Base-by-base conservation (phyloP, 768 basidiomycete species). In the Podaxis sp. region DNA sequence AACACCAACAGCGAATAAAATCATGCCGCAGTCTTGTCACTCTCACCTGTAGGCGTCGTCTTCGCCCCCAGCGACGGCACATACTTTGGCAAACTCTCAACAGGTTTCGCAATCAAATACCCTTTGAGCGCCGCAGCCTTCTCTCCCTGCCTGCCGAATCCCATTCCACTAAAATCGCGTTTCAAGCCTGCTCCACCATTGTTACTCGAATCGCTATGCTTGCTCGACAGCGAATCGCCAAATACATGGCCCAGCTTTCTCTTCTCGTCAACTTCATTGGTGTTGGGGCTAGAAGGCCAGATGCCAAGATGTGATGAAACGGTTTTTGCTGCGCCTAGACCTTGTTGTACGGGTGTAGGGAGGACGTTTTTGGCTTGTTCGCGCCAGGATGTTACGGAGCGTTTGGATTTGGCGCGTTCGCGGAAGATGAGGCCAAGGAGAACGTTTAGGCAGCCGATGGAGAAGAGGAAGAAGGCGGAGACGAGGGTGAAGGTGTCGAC, bases 401-500 rank as follows among this genome's bases (percentile, higher is more conserved):
- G 87, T 68, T 83, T 85, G 66, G 76, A 67, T 73, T 89, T 92
- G 65, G 83, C 87, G 1, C 72, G 73, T 66, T 87, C 84, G 65
- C 89, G 87, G 85, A 90, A 93, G 74, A 92, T 81, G 72, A 94
- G 84, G 36, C 92, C 91, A 68, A 89, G 82, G 52, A 93, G 73
- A 66, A 95, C 89, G 80, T 96, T 93, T 70, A 90, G 73, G 73
- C 90, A 93, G 4, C 91, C 93, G 57, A 95, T 69, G 63, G 90
- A 83, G 74, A 95, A 95, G 66, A 94, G 79, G 77, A 95, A 84
- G 81, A 92, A 94, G 30, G 89, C 91, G 1, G 93, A 83, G 64
- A 95, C 93, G 67, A 95, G 88, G 1, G 93, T 86, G 74, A 96
- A 95, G 69, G 84, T 85, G 65, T 90, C 86, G 63, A 94, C 92